Conservation (phyloP, 345 rosid species). For the Eucalyptus melliodora region DNA sequence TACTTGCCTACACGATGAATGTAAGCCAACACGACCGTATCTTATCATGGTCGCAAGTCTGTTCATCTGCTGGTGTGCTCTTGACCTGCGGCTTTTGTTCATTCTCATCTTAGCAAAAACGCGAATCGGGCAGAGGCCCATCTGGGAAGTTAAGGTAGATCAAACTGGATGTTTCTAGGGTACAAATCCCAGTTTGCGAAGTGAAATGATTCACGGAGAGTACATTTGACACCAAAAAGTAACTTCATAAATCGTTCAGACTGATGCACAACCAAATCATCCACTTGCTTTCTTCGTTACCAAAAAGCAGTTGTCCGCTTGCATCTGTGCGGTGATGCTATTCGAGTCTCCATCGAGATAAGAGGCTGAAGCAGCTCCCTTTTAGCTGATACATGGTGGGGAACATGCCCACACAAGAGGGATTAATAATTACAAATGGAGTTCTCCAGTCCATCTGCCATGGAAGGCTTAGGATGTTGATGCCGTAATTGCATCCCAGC, state of each 20-base stretch:
- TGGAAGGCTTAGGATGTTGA: background rate
- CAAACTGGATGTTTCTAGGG: background rate
- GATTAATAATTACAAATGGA: background rate
- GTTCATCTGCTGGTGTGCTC: background rate
- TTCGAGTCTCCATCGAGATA: background rate
- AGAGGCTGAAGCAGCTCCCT: background rate
- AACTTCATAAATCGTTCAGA: background rate
- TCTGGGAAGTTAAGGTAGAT: background rate
- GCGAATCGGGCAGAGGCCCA: background rate
- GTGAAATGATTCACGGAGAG: background rate
- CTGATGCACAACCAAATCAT: background rate
- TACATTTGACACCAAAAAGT: background rate
- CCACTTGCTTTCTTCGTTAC: background rate
- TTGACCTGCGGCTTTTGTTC: background rate
- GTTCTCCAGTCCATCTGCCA: background rate
- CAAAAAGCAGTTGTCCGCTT: background rate
- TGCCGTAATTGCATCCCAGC: slow-evolving; percentile 63
- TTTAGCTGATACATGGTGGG: background rate
- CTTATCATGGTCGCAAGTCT: background rate
- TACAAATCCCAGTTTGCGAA: background rate
- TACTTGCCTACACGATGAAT: background rate
- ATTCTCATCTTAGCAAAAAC: background rate
- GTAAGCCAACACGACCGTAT: background rate
- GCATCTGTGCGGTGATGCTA: background rate
- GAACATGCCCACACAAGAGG: background rate